Evolutionary conservation across 106 monocot species (phyloP), one percentile per base, ranked within the genome.

Genomic region (Dioscorea zingiberensis): DNA sequence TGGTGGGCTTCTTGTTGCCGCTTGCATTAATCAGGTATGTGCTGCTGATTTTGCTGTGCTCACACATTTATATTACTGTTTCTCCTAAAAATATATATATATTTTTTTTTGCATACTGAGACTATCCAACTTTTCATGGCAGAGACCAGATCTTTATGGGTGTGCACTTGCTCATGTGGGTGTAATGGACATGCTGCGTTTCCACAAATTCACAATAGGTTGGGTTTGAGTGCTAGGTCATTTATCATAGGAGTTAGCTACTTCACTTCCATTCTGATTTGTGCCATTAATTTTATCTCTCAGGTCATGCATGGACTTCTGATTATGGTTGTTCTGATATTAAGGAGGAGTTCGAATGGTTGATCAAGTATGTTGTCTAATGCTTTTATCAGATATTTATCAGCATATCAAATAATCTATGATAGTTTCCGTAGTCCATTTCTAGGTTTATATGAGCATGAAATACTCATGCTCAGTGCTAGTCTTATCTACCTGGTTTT

Each of bases 171-270:
- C 93, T 58, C 93, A 93, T 83, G 92, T 89, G 66, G 98, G 98
- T 47, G 93, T 98, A 23, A 93, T 98, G 98, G 98, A 98, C 79
- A 98, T 98, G 98, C 82, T 93, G 49, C 88, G 89, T 11, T 98
- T 98, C 60, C 93, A 98, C 55, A 98, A 89, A 62, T 97, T 97
- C 73, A 91, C 97, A 21, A 97, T 97, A 75, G 84, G 91, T 80
- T 66, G 32, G 57, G 15, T 22, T 66, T 48, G 4, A 17, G 27
- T 48, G 54, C 46, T 48, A 17, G 26, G 10, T 58, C 18, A 9
- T 51, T 48, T 65, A 5, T 53, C 44, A 55, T 46, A 17, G 15
- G 0, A 7, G 26, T 44, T 21, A 12, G 11, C 49, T 25, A 10
- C 26, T 54, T 7, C 44, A 25, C 2, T 12, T n/a, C 10, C 48